These are phyloP conservation scores for Cylindrodendrum hubeiense DNA, from an alignment of 2,329 filamentous ascomycete species.

Conservation along the genomic window DNA sequence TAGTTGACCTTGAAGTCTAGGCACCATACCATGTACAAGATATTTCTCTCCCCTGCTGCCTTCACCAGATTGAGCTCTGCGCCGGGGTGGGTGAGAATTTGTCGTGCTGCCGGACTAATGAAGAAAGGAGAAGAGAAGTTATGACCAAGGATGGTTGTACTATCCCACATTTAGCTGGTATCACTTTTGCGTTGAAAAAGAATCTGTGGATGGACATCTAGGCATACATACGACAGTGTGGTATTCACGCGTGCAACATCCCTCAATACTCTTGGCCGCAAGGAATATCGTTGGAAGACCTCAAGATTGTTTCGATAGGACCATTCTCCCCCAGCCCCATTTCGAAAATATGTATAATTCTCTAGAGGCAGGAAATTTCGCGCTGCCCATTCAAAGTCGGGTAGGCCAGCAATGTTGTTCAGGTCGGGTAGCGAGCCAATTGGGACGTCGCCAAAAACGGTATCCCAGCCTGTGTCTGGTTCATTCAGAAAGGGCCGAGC, in stretches of 20 bases:
- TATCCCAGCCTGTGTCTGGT: slow-evolving; percentile 59
- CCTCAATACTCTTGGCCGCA: slow-evolving; percentile 61
- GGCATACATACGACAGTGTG: slow-evolving; percentile 46
- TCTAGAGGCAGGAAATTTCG: slow-evolving; percentile 58
- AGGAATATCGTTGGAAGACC: slow-evolving; percentile 60
- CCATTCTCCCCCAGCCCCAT: slow-evolving; percentile 67
- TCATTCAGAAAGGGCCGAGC: slow-evolving; percentile 59
- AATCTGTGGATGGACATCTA: not conserved
- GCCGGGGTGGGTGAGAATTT: slow-evolving; percentile 56
- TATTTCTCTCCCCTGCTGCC: slow-evolving; percentile 59
- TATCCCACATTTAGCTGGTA: slow-evolving; percentile 28
- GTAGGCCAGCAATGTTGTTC: slow-evolving; percentile 59
- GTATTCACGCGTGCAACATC: slow-evolving; percentile 60
- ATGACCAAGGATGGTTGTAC: slow-evolving; percentile 65
- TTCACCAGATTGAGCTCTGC: slow-evolving; percentile 64
- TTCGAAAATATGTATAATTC: slow-evolving; percentile 68
- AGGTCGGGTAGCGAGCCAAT: slow-evolving; percentile 56
- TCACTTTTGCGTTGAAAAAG: not conserved
- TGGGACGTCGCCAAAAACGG: slow-evolving; percentile 50
- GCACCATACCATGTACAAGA: slow-evolving; percentile 61
- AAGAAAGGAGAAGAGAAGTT: slow-evolving; percentile 68
- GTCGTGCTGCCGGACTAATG: slow-evolving; percentile 63
- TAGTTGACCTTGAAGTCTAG: not conserved
- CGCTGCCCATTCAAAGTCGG: slow-evolving; percentile 67
- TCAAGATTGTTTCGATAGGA: slow-evolving; percentile 69